Evolutionary conservation across 257 asterid species (phyloP).

Genomic region (Leptodermis oblonga): DNA sequence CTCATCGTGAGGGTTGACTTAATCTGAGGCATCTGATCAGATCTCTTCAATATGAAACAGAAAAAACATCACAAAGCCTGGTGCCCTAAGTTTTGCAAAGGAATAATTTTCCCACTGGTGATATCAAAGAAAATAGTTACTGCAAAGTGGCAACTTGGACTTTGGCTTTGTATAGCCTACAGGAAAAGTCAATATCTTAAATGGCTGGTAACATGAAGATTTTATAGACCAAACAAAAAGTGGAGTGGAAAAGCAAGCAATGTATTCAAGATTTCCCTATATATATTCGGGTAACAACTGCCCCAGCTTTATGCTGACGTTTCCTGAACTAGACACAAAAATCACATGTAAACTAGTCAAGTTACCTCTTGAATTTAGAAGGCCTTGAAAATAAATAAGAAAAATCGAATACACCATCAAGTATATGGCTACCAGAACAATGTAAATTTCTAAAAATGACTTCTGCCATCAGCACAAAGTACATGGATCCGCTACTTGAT

Average conservation of each 20-base stretch:
- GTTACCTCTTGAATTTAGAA: background rate
- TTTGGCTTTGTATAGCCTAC: background rate
- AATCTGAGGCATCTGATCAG: background rate
- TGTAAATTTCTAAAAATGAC: background rate
- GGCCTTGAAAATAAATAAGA: background rate
- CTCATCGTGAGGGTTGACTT: background rate
- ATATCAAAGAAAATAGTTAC: no score
- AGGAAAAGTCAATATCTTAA: background rate
- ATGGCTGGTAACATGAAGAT: background rate
- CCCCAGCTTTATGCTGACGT: background rate
- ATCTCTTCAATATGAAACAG: no score
- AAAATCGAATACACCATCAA: background rate
- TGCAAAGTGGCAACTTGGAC: background rate
- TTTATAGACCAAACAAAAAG: background rate
- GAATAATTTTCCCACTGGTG: no score
- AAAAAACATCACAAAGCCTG: no score
- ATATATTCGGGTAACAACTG: background rate
- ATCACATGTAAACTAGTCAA: background rate
- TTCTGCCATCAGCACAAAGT: background rate
- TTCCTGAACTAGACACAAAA: background rate
- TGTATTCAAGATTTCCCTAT: no score
- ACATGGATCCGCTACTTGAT: background rate
- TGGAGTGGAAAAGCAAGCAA: background rate
- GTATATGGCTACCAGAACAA: background rate
- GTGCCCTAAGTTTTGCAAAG: no score